These are phyloP conservation scores for Erodium trifolium DNA, from an alignment of 441 rosid genomes.

Conservation along the genomic window DNA sequence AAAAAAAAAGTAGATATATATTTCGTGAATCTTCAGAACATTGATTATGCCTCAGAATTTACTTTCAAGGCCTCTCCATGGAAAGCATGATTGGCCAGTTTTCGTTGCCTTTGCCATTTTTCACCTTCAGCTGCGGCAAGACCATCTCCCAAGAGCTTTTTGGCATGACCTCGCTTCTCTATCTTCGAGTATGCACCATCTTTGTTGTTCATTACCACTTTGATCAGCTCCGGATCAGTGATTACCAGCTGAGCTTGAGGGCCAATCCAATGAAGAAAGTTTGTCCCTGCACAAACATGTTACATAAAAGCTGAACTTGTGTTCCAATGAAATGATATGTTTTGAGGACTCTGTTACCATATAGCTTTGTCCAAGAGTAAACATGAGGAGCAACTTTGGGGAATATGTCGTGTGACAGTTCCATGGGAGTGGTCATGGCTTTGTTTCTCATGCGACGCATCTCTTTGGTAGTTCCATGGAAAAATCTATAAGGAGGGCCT, in stretches of 20 bases:
- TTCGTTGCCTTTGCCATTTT: not conserved
- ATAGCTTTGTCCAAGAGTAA: slow-evolving; percentile 3
- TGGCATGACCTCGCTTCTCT: not conserved
- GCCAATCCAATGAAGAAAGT: not conserved
- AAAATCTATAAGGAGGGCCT: slow-evolving; percentile 14
- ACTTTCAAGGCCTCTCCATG: not conserved
- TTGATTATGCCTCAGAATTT: not conserved
- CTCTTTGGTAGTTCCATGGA: slow-evolving; percentile 11
- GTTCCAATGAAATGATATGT: too few species aligned
- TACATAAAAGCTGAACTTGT: too few species aligned
- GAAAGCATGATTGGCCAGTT: not conserved
- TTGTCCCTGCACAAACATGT: not conserved
- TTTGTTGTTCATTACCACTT: not conserved
- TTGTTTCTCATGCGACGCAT: slow-evolving; percentile 3
- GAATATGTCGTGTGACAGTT: slow-evolving; percentile 11
- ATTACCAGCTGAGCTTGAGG: not conserved
- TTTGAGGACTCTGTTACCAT: not conserved
- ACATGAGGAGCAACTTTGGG: slow-evolving; percentile 13
- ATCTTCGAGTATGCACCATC: not conserved
- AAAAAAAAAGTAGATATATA: too few species aligned
- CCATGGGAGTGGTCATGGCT: slow-evolving; percentile 9
- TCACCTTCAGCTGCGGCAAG: not conserved
- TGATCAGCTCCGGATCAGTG: not conserved
- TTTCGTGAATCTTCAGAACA: too few species aligned
- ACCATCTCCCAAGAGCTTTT: not conserved